Base-by-base conservation (phyloP, 371 early-diverging fungal genomes). In the Choanephora cucurbitarum region DNA sequence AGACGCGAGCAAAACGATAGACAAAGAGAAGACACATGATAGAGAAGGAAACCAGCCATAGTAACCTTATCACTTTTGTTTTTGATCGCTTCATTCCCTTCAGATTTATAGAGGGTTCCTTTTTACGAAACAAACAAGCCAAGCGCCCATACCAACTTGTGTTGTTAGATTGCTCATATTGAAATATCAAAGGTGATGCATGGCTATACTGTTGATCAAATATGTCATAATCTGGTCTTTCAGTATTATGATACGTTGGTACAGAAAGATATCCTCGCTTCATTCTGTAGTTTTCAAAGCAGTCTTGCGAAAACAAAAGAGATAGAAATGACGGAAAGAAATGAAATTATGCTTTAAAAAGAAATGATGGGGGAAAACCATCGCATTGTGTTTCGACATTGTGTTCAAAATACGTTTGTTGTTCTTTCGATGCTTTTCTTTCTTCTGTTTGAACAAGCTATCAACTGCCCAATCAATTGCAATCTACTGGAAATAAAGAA, bases 11-110 rank as follows among this genome's bases (percentile, higher is more conserved):
- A 41, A 58, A 58, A 3, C 52, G 45, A 52, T 52, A 52, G 4
- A 52, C 52, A 41, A 58, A 58, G 44, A 40, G 41, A 32, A 58
- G 46, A 23, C 48, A 53, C 1, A 42, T 19, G 13, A 39, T 42
- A 11, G 34, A 54, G 17, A 60, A 47, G 9, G 53, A 31, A 22
- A 53, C 23, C 18, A 53, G 43, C 24, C 5, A 32, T 0, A 53
- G 13, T 13, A 60, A 15, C 33, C 53, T 60, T 7, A 48, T 41
- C 0, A 53, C 53, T 21, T 46, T 41, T 24, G 44, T 53, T 7
- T 42, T 24, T 6, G 49, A 56, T 0, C 57, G 49, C n/a, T 48
- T n/a, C 15, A 56, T 28, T 3, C 28, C 28, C 28, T 11, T n/a
- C 31, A 19, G 10, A 19, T 47, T 47, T 31, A 23, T 23, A 31